These are phyloP conservation scores for Gautieria morchelliformis DNA, from an alignment of 768 basidiomycete genomes.

Conservation along the genomic window DNA sequence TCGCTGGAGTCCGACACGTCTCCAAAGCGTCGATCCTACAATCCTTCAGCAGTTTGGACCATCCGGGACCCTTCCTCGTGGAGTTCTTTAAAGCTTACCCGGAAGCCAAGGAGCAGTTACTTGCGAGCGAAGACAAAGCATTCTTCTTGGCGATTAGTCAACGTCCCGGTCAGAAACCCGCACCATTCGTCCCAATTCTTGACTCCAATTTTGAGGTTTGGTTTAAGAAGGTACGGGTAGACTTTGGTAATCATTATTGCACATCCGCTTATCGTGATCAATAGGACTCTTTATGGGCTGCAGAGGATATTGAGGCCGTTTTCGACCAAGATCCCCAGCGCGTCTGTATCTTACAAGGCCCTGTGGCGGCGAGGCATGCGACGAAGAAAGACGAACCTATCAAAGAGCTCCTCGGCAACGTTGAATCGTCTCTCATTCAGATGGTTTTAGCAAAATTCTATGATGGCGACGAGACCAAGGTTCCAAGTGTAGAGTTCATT, in stretches of 20 bases:
- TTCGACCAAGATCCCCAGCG: conserved; percentile 99
- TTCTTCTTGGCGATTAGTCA: conserved; percentile 96
- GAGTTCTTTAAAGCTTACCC: conserved; percentile 82
- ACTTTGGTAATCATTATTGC: not conserved
- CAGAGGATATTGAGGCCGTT: conserved; percentile 96
- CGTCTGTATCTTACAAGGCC: conserved; percentile 95
- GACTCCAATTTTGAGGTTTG: conserved; percentile 93
- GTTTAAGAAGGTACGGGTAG: conserved; percentile 87
- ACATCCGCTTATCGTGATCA: conserved; percentile 7
- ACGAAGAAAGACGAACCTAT: conserved; percentile 88
- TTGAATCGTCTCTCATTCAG: conserved; percentile 66
- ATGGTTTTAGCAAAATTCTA: conserved; percentile 76
- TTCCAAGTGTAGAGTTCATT: conserved; percentile 84
- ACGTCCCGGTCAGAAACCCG: conserved; percentile 95
- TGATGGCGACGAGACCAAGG: conserved; percentile 56
- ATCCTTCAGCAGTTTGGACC: conserved; percentile 77
- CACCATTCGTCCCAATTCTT: conserved; percentile 93
- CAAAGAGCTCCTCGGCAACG: conserved; percentile 82
- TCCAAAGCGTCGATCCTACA: conserved; percentile 75
- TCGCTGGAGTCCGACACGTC: conserved; percentile 76
- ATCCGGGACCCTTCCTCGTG: conserved; percentile 67
- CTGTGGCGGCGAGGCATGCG: conserved; percentile 86
- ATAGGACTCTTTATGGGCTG: conserved; percentile 94
- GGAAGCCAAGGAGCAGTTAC: conserved; percentile 71
- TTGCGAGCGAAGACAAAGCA: conserved; percentile 87